A percentile compares a stretch with the other conserved stretches of the same genome.
Evolutionary conservation across 2,329 filamentous ascomycete genomes (phyloP).

Genomic region (Fusarium ramigenum): DNA sequence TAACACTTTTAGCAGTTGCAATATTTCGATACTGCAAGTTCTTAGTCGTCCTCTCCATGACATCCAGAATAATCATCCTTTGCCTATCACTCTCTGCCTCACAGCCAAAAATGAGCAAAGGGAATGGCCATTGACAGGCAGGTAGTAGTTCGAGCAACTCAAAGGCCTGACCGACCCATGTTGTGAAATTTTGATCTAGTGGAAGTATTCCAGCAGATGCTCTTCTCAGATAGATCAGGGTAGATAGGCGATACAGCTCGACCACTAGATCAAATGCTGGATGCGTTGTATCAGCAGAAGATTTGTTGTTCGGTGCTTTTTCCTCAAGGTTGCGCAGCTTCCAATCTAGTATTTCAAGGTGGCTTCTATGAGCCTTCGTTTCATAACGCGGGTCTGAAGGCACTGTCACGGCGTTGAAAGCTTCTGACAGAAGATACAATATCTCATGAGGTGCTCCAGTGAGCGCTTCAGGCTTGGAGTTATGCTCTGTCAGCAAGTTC

Average conservation of each 20-base stretch:
- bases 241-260: conserved; percentile 43
- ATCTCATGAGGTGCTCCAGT: conserved; percentile 7
- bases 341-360: conserved; percentile 10
- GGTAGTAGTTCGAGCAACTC: conserved; percentile 27
- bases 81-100: conserved; percentile 39
- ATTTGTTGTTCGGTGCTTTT: accelerated
- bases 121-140: conserved; percentile 37
- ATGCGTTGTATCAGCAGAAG: accelerated
- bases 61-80: conserved; percentile 23
- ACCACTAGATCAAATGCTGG: background rate
- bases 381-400: background rate
- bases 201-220: conserved; percentile 17
- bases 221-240: conserved; percentile 46
- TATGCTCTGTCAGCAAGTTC: background rate
- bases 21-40: conserved; percentile 32
- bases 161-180: conserved; percentile 42
- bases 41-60: conserved; percentile 42
- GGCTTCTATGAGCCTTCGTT: background rate
- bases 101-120: conserved; percentile 36
- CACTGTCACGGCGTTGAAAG: conserved; percentile 4
- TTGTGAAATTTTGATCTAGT: conserved; percentile 6
- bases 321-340: background rate
- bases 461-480: background rate
- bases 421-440: conserved; percentile 22
- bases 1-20: conserved; percentile 28